Conservation (phyloP, 495 filamentous ascomycete species). For the Letharia columbiana region DNA sequence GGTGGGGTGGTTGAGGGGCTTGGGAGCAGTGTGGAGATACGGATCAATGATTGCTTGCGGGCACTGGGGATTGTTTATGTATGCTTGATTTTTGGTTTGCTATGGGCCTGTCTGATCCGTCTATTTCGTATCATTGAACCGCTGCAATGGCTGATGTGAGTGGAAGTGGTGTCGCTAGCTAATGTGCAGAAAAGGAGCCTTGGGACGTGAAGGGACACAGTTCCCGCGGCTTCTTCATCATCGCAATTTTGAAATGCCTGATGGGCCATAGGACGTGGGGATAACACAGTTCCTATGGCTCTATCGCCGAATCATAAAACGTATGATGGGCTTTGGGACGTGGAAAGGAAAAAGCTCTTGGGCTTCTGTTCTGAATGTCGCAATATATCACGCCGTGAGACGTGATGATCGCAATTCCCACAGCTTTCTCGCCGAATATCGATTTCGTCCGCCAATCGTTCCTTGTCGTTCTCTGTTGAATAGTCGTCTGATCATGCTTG, state of each 20-base stretch:
- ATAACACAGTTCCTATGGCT: not conserved
- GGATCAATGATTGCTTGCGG: not conserved
- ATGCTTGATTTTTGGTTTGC: not conserved
- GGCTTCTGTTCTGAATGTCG: not conserved
- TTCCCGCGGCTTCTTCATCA: not conserved
- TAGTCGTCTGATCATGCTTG: not conserved
- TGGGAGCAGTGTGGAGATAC: too few relatives aligned
- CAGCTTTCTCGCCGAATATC: not conserved
- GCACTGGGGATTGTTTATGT: not conserved
- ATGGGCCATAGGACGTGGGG: not conserved
- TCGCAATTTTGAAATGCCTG: not conserved
- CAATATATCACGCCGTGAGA: not conserved
- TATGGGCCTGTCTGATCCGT: not conserved
- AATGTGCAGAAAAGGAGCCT: not conserved
- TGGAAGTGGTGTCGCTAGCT: not conserved
- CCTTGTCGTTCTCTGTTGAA: not conserved
- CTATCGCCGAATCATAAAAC: not conserved
- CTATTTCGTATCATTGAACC: not conserved
- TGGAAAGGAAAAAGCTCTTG: not conserved
- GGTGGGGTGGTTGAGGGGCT: conserved; percentile 42
- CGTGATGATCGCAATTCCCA: conserved; percentile 3
- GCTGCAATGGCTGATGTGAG: not conserved
- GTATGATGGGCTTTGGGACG: not conserved
- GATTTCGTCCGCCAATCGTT: not conserved
- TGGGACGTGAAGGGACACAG: not conserved